Conservation (phyloP, 83 land plant species). For the Picea abies region DNA sequence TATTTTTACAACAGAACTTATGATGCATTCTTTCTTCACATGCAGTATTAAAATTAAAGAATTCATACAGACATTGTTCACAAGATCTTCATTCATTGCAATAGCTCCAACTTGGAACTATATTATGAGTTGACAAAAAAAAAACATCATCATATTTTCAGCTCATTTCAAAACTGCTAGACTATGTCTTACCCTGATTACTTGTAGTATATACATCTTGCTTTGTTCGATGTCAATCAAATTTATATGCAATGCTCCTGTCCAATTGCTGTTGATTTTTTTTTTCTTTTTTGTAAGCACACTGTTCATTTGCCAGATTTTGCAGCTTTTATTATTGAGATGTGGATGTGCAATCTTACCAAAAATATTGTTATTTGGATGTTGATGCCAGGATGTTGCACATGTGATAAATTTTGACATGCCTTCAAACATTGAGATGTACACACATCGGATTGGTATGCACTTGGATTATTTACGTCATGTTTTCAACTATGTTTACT, state of each 20-base stretch:
- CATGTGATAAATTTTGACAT: slow-evolving; percentile 93
- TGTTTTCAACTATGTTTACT: background rate
- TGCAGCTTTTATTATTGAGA: background rate
- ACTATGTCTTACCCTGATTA: background rate
- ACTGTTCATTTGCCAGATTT: background rate
- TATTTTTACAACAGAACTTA: no score
- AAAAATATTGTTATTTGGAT: background rate
- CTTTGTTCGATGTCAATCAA: background rate
- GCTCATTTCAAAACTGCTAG: background rate
- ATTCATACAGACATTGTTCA: background rate
- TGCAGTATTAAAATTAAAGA: background rate
- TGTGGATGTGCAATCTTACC: background rate
- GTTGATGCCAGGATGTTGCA: slow-evolving; percentile 70
- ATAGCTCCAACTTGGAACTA: background rate
- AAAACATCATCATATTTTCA: background rate
- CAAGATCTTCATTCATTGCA: background rate
- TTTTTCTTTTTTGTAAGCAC: background rate
- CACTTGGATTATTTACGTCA: background rate
- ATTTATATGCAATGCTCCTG: background rate
- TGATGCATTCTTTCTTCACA: background rate
- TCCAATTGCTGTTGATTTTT: no score
- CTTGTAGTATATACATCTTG: background rate
- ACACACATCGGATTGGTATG: slow-evolving; percentile 89
- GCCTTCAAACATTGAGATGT: slow-evolving; percentile 87
- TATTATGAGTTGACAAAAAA: background rate